Percentiles rank a stretch among this genome's conserved stretches.
phyloP scores from a whole-genome alignment of 306 rosid species.

The Cucurbita argyrosperma region DNA sequence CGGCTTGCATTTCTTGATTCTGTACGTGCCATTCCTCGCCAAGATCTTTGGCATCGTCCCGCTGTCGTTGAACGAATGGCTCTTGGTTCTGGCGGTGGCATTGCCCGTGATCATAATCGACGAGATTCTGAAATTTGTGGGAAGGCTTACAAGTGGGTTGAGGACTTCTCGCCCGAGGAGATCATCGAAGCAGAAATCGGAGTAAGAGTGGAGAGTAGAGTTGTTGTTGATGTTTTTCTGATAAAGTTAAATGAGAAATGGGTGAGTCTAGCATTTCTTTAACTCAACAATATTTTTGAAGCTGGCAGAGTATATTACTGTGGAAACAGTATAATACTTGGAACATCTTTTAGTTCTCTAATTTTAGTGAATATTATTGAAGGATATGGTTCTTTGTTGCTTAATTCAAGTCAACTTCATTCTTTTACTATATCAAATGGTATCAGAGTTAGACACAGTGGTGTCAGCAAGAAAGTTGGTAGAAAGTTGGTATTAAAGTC shows the following conservation, averaged over 20 bases:
- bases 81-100: conserved; percentile 23
- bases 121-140: conserved; percentile 26
- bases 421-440: background rate
- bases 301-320: background rate
- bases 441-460: too few species aligned
- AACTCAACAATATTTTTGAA: background rate
- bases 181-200: conserved; percentile 39
- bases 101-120: conserved; percentile 27
- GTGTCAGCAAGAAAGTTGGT: too few species aligned
- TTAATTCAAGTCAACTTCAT: background rate
- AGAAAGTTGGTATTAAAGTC: too few species aligned
- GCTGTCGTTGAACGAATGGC: conserved; percentile 37
- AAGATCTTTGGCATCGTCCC: conserved; percentile 73
- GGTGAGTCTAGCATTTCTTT: background rate
- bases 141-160: conserved; percentile 27
- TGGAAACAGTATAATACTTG: background rate
- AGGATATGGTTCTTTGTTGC: background rate
- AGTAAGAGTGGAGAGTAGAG: conserved; percentile 13
- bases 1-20: conserved; percentile 68
- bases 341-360: background rate
- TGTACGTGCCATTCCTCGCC: conserved; percentile 85
- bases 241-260: background rate
- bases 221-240: background rate
- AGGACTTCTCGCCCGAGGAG: conserved; percentile 16
- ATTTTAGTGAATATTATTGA: background rate